Conservation (phyloP, 139 green algal species). For the Dunaliella primolecta region DNA sequence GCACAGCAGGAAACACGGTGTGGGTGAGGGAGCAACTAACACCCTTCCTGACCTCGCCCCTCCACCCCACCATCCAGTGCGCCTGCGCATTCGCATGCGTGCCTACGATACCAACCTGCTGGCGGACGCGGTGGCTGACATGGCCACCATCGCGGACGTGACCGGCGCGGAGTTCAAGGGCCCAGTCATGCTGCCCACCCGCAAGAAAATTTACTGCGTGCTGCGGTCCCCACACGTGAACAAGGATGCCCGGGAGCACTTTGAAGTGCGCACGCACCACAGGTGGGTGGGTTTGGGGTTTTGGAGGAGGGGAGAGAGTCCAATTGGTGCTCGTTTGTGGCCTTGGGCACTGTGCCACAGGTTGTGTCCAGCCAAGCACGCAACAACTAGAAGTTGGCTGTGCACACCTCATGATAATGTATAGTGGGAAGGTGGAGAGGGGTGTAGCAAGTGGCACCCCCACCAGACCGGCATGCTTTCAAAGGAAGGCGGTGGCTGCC, state of each 20-base stretch:
- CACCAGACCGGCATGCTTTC: too few species aligned
- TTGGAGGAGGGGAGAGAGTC: too few species aligned
- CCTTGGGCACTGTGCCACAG: too few species aligned
- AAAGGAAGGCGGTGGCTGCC: too few species aligned
- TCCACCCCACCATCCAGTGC: constrained; percentile 6
- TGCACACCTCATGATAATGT: too few species aligned
- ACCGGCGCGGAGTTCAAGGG: constrained; percentile 73
- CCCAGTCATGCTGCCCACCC: constrained; percentile 74
- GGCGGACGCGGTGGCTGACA: constrained; percentile 53
- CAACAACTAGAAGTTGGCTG: too few species aligned
- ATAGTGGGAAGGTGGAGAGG: too few species aligned
- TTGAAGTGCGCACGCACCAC: constrained; percentile 84
- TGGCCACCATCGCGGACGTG: constrained; percentile 57
- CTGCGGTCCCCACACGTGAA: constrained; percentile 87
- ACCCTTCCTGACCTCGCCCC: not conserved
- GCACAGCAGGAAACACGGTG: too few species aligned
- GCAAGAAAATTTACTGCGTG: constrained; percentile 70
- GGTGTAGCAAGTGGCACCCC: too few species aligned
- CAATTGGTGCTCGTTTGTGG: too few species aligned
- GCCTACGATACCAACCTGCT: constrained; percentile 67
- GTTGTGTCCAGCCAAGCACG: too few species aligned
- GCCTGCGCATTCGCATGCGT: constrained; percentile 72
- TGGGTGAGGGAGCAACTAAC: too few species aligned
- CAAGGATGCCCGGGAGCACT: constrained; percentile 91
- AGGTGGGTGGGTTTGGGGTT: constrained; percentile 11